These are phyloP conservation scores for Ogataea nakhonphanomensis DNA, from an alignment of 805 yeast genomes.

Conservation along the genomic window DNA sequence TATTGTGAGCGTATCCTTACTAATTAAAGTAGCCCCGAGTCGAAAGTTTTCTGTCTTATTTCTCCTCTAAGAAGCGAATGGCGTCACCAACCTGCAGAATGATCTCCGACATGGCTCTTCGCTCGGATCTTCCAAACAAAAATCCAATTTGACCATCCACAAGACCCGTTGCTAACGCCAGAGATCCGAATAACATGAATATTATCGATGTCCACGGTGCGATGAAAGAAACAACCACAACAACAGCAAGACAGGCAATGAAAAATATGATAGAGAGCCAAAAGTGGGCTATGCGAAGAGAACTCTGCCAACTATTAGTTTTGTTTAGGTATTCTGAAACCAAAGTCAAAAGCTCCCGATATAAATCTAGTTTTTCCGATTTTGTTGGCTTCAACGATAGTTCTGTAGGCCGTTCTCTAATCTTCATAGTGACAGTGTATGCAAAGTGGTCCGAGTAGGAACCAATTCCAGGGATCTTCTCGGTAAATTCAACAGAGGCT, in stretches of 20 bases:
- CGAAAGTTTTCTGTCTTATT: too few species aligned
- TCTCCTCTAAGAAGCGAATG: conserved; percentile 5
- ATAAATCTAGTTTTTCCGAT: conserved; percentile 31
- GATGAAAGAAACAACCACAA: conserved; percentile 53
- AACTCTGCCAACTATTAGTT: conserved; percentile 56
- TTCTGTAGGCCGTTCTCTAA: conserved; percentile 18
- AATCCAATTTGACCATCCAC: conserved; percentile 75
- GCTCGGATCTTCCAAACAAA: conserved; percentile 77
- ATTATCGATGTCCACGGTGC: conserved; percentile 66
- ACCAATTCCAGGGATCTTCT: conserved; percentile 59
- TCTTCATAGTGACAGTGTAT: conserved; percentile 45
- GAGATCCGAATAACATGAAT: conserved; percentile 52
- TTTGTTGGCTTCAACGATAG: conserved; percentile 1
- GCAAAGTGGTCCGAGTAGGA: conserved; percentile 95
- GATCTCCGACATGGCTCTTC: conserved; percentile 74
- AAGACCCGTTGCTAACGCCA: conserved; percentile 62
- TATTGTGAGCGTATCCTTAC: not conserved
- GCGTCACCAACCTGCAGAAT: conserved; percentile 55
- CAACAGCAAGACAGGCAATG: conserved; percentile 51
- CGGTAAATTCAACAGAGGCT: conserved; percentile 77
- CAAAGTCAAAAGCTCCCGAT: conserved; percentile 47
- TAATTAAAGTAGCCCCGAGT: not conserved
- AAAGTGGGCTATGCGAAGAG: conserved; percentile 67
- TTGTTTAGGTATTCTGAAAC: conserved; percentile 45
- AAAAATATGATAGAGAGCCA: conserved; percentile 48